Percentiles rank a stretch among this genome's conserved stretches.
These are phyloP conservation scores for Fusarium nematophilum DNA, from an alignment of 2,329 filamentous ascomycete genomes.

Conservation along the genomic window DNA sequence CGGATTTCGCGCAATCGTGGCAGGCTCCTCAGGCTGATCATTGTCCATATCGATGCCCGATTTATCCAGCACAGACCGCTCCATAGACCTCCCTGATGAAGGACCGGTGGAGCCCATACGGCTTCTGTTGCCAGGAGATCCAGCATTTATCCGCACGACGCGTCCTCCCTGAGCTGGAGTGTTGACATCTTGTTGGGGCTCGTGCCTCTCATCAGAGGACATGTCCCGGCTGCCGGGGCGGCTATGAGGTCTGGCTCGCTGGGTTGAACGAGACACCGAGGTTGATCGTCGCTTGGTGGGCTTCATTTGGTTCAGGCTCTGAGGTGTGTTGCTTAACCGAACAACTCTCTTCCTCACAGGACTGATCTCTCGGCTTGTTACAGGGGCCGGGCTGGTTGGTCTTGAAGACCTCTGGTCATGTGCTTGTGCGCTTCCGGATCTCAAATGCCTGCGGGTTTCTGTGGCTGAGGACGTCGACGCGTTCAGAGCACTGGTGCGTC, in stretches of 20 bases:
- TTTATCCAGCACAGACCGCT: conserved; percentile 49
- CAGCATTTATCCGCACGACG: conserved; percentile 65
- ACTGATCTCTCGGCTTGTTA: conserved; percentile 60
- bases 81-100: conserved; percentile 52
- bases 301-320: conserved; percentile 54
- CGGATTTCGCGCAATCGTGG: conserved; percentile 61
- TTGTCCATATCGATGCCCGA: conserved; percentile 57
- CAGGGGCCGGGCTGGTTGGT: conserved; percentile 55
- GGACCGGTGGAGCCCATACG: conserved; percentile 51
- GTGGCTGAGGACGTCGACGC: conserved; percentile 55
- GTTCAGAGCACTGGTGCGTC: conserved; percentile 61
- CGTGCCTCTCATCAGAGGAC: conserved; percentile 53
- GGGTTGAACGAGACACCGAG: conserved; percentile 57
- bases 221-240: conserved; percentile 56
- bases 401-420: conserved; percentile 52
- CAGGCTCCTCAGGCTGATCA: conserved; percentile 60
- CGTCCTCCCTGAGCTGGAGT: conserved; percentile 64
- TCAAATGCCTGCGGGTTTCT: conserved; percentile 59
- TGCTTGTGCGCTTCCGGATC: conserved; percentile 61
- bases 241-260: conserved; percentile 48
- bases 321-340: conserved; percentile 64
- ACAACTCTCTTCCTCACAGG: conserved; percentile 68
- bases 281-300: conserved; percentile 61
- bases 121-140: conserved; percentile 60
- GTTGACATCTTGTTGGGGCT: conserved; percentile 57